A percentile compares a stretch with the other conserved stretches of the same genome.
Conservation (phyloP, 768 basidiomycete genomes). For the Amanita phalloides region DNA sequence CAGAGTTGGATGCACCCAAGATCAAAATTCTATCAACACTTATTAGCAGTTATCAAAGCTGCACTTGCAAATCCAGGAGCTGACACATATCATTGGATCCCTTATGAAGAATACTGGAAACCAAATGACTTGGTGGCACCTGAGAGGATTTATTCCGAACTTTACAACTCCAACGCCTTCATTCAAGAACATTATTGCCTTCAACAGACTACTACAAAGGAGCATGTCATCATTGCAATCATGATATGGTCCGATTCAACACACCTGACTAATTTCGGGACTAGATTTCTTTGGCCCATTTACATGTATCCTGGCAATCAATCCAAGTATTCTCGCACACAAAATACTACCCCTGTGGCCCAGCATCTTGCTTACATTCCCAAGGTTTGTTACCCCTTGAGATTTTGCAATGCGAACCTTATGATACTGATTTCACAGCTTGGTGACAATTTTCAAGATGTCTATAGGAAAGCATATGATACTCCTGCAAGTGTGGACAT, state of each 20-base stretch:
- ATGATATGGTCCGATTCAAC: neutral
- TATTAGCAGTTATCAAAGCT: neutral
- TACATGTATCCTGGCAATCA: neutral
- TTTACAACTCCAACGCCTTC: neutral
- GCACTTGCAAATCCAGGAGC: neutral
- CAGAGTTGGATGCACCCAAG: neutral
- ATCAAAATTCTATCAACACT: too few species aligned
- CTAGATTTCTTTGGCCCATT: neutral
- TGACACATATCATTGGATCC: neutral
- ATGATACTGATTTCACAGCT: too few species aligned
- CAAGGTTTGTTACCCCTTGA: too few species aligned
- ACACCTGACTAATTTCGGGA: neutral
- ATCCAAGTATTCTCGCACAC: neutral
- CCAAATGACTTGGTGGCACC: neutral
- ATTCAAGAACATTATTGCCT: neutral
- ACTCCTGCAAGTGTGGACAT: neutral
- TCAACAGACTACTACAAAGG: neutral
- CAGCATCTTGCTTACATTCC: too few species aligned
- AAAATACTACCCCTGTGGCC: too few species aligned
- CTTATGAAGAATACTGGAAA: neutral
- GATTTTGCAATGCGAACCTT: too few species aligned
- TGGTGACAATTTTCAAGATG: constrained; percentile 13
- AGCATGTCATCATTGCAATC: neutral
- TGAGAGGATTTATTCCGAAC: neutral
- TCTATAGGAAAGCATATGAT: neutral